phyloP scores from a whole-genome alignment of 371 early-diverging fungal species.

The Funneliformis caledonium region DNA sequence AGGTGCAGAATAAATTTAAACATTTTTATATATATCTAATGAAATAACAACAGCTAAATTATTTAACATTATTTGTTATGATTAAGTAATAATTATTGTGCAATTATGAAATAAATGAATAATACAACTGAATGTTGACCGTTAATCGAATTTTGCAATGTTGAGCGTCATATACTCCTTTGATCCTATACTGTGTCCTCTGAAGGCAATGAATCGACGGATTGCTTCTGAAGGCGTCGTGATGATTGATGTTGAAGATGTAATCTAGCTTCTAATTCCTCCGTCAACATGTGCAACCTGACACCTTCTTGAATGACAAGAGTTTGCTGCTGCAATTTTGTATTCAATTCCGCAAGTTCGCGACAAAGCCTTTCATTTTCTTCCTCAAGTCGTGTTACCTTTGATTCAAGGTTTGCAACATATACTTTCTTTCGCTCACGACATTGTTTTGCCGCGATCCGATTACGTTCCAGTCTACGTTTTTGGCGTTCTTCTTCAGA shows the following conservation, averaged over 20 bases:
- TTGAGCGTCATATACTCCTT: no score
- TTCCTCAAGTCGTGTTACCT: conserved; percentile 46
- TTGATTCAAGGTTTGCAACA: conserved; percentile 72
- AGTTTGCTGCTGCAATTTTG: conserved; percentile 63
- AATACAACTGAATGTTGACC: no score
- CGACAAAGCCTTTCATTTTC: conserved; percentile 52
- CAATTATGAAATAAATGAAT: no score
- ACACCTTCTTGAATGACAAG: conserved; percentile 69
- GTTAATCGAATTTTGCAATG: no score
- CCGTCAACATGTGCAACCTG: conserved; percentile 62
- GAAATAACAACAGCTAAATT: no score
- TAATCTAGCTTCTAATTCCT: conserved; percentile 70
- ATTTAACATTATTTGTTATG: no score
- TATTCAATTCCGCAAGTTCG: conserved; percentile 69
- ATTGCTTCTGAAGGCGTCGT: neutral
- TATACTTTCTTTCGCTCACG: conserved; percentile 82
- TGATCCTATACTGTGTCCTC: no score
- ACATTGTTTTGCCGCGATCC: conserved; percentile 81
- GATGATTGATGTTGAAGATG: neutral
- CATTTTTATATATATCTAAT: no score
- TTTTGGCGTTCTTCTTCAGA: conserved; percentile 69
- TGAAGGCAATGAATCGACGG: no score
- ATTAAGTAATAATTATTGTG: no score
- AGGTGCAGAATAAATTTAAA: no score
- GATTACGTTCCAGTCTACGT: conserved; percentile 73